Conservation (phyloP, 2,329 filamentous ascomycete genomes). For the Sclerotinia minor region DNA sequence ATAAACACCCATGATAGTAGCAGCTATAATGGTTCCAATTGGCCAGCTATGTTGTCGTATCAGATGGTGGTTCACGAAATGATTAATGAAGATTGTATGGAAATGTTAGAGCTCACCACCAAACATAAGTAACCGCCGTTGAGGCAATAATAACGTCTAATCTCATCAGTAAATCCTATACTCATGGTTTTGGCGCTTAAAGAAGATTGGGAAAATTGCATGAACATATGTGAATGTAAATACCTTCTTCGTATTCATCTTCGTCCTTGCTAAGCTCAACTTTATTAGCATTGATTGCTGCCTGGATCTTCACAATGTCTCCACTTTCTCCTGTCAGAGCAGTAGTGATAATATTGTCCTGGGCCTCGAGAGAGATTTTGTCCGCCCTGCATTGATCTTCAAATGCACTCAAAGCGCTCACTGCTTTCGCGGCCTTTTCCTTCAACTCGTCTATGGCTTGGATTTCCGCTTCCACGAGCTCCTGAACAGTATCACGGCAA, state of each 20-base stretch:
- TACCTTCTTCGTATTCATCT: constrained; percentile 5
- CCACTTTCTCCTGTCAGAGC: not conserved
- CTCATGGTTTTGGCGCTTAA: no score
- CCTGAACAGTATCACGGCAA: not conserved
- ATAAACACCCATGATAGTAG: constrained; percentile 2
- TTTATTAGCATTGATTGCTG: not conserved
- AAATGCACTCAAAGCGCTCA: not conserved
- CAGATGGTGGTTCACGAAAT: not conserved
- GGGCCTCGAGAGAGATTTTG: not conserved
- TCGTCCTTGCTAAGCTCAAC: not conserved
- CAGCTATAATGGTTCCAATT: not conserved
- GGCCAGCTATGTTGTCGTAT: not conserved
- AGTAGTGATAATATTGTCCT: not conserved
- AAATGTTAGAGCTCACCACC: not conserved
- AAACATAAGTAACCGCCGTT: not conserved
- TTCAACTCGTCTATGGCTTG: not conserved
- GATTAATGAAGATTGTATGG: not conserved
- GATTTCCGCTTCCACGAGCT: not conserved
- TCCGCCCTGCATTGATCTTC: not conserved
- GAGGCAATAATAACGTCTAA: constrained; percentile 6
- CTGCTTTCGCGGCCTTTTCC: not conserved
- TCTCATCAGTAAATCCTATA: not conserved
- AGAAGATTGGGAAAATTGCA: not conserved
- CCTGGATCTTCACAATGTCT: not conserved
- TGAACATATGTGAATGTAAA: not conserved